These are phyloP conservation scores for Backusella mclennaniae DNA, from an alignment of 192 early-diverging fungal genomes.

Conservation along the genomic window DNA sequence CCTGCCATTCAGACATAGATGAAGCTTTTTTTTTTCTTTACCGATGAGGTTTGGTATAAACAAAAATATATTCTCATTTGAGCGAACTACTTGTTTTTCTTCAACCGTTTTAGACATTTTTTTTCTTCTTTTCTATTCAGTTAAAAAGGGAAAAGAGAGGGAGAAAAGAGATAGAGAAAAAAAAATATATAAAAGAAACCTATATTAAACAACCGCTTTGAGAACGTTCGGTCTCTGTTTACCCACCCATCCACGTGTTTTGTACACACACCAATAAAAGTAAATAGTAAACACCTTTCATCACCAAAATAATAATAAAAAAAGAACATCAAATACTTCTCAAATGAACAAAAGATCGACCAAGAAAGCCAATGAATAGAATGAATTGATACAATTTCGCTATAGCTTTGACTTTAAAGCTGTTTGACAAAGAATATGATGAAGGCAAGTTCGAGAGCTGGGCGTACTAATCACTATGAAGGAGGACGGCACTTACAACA, in stretches of 20 bases:
- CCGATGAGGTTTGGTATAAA: slow-evolving; percentile 82
- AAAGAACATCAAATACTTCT: too few species aligned
- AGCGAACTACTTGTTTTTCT: background rate
- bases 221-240: background rate
- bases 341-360: too few species aligned
- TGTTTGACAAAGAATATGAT: too few species aligned
- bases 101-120: background rate
- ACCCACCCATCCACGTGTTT: background rate
- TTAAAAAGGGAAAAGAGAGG: slow-evolving; percentile 24
- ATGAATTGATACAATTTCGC: too few species aligned
- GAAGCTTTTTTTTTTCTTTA: slow-evolving; percentile 24
- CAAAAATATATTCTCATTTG: slow-evolving; percentile 63
- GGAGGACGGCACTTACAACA: too few species aligned
- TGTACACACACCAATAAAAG: background rate
- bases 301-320: too few species aligned
- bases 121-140: background rate
- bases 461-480: too few species aligned
- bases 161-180: slow-evolving; percentile 1
- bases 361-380: too few species aligned
- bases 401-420: too few species aligned
- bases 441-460: too few species aligned
- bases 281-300: background rate
- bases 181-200: background rate
- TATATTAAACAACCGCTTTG: slow-evolving; percentile 1
- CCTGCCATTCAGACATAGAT: background rate